phyloP scores from a whole-genome alignment of 1,284 basidiomycete genomes.

The Flammula alnicola region DNA sequence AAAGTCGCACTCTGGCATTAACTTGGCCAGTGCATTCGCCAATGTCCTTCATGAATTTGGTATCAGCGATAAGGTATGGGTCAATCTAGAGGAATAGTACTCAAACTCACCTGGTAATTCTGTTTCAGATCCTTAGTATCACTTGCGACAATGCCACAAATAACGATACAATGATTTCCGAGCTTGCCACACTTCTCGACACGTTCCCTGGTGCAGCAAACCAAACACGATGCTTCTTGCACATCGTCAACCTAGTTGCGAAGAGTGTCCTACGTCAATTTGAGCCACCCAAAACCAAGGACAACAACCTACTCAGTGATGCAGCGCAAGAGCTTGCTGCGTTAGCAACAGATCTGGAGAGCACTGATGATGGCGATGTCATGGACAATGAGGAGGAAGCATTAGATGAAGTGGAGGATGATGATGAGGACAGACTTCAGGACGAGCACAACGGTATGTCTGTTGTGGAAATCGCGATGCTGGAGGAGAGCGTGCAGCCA shows the following conservation, averaged over 20 bases:
- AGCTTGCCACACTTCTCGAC: slow-evolving; percentile 24
- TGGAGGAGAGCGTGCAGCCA: slow-evolving; percentile 2
- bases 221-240: slow-evolving; percentile 34
- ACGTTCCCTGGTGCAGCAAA: slow-evolving; percentile 25
- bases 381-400: neutral
- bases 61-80: slow-evolving; percentile 18
- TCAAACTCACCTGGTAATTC: no score
- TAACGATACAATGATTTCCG: slow-evolving; percentile 35
- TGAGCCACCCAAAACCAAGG: slow-evolving; percentile 14
- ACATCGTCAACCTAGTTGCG: slow-evolving; percentile 35
- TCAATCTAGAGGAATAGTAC: no score
- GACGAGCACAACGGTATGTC: slow-evolving; percentile 13
- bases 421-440: slow-evolving; percentile 4
- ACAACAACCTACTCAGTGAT: neutral
- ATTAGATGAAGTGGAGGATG: neutral
- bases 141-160: slow-evolving; percentile 33
- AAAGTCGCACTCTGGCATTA: slow-evolving; percentile 11
- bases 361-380: slow-evolving; percentile 1
- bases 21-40: slow-evolving; percentile 17
- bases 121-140: slow-evolving; percentile 29
- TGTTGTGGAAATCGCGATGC: neutral
- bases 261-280: slow-evolving; percentile 32
- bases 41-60: slow-evolving; percentile 18
- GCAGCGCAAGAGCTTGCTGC: neutral
- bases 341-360: no score